phyloP scores from a whole-genome alignment of 305 asterid genomes.

The Solanum chacoense region DNA sequence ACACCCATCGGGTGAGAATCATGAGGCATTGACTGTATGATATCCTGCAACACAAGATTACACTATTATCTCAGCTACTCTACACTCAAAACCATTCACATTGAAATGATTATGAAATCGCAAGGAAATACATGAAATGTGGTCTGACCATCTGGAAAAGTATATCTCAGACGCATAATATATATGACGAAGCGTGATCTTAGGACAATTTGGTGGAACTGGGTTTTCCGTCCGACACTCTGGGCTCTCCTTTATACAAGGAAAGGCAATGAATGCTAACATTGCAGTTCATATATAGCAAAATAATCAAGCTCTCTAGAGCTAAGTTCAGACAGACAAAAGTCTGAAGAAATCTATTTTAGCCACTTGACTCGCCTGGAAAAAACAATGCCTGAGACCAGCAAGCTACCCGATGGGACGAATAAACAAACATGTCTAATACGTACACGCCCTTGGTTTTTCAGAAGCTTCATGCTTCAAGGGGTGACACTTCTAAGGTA shows the following conservation, averaged over 20 bases:
- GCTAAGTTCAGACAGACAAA: neutral
- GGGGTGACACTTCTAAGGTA: neutral
- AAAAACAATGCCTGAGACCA: neutral
- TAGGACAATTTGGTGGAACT: neutral
- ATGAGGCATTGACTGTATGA: conserved; percentile 97
- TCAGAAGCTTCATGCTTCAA: neutral
- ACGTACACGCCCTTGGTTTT: neutral
- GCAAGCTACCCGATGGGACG: neutral
- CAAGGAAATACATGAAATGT: neutral
- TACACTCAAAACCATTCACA: neutral
- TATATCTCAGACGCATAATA: neutral
- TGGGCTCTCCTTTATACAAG: neutral
- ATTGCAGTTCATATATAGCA: neutral
- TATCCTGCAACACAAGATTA: conserved; percentile 59
- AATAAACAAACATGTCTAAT: neutral
- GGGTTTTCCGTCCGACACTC: neutral
- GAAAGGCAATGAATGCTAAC: neutral
- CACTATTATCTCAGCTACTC: neutral
- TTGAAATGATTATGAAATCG: neutral
- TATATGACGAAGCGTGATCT: neutral
- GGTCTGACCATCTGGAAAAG: neutral
- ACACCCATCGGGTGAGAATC: conserved; percentile 99
- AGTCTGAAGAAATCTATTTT: neutral
- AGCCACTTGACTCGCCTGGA: neutral
- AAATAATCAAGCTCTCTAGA: neutral